These are phyloP conservation scores for Aspergillus cristatus DNA, from an alignment of 495 filamentous ascomycete genomes.

Conservation along the genomic window DNA sequence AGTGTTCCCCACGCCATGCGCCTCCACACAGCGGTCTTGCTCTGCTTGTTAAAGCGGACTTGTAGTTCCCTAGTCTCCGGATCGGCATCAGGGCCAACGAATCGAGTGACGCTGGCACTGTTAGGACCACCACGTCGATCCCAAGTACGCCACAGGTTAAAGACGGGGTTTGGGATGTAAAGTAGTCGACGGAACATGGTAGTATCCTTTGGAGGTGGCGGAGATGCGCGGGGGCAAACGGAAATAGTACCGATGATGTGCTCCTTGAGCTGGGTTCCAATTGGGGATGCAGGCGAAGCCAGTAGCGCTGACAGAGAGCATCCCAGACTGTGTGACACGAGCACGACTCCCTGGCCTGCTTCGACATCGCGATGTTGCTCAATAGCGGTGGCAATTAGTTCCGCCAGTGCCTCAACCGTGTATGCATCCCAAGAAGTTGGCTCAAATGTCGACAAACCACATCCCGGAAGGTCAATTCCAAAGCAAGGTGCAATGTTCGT, in stretches of 20 bases:
- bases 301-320: constrained; percentile 68
- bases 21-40: constrained; percentile 68
- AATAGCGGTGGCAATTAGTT: constrained; percentile 65
- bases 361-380: constrained; percentile 56
- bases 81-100: constrained; percentile 69
- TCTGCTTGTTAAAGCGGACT: constrained; percentile 74
- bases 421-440: constrained; percentile 72
- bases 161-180: constrained; percentile 58
- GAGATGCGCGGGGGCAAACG: constrained; percentile 64
- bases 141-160: constrained; percentile 70
- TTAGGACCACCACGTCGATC: constrained; percentile 70
- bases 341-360: constrained; percentile 62
- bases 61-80: constrained; percentile 69
- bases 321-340: constrained; percentile 86
- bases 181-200: constrained; percentile 47
- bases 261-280: constrained; percentile 39
- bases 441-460: constrained; percentile 65
- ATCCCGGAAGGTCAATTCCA: constrained; percentile 84
- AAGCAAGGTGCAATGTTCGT: constrained; percentile 82
- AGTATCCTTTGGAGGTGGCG: constrained; percentile 46
- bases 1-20: constrained; percentile 71
- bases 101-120: constrained; percentile 69
- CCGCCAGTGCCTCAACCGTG: constrained; percentile 61
- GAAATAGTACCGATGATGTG: constrained; percentile 68
- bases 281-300: constrained; percentile 49